A percentile compares a stretch with the other conserved stretches of the same genome.
Evolutionary conservation across 2,329 filamentous ascomycete species (phyloP).

Genomic region (Diaporthe vexans): DNA sequence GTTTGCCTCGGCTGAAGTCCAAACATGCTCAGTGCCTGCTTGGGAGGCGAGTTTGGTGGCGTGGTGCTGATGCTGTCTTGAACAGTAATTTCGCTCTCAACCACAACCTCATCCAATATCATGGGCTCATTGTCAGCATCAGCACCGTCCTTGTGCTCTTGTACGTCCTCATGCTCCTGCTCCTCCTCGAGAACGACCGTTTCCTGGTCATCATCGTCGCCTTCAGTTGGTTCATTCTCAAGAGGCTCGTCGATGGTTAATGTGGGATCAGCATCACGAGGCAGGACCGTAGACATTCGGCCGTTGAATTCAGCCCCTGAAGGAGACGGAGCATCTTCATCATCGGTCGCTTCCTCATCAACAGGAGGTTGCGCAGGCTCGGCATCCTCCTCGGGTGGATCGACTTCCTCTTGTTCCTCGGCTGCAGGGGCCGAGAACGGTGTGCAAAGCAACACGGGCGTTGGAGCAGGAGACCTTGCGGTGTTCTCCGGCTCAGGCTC

Average conservation of each 20-base stretch:
- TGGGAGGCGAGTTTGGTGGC: constrained; percentile 49
- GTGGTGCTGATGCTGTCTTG: constrained; percentile 45
- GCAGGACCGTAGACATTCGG: constrained; percentile 45
- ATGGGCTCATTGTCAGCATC: constrained; percentile 43
- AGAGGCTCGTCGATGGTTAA: constrained; percentile 40
- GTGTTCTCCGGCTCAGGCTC: constrained; percentile 45
- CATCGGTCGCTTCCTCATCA: constrained; percentile 25
- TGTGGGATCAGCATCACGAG: constrained; percentile 49
- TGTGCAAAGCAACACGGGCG: constrained; percentile 31
- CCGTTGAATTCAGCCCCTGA: constrained; percentile 20
- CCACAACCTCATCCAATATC: constrained; percentile 50
- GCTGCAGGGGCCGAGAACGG: constrained; percentile 22
- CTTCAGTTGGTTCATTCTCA: constrained; percentile 16
- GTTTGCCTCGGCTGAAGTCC: constrained; percentile 64
- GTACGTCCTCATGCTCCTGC: constrained; percentile 27
- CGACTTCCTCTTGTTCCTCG: constrained; percentile 19
- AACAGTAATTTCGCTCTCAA: constrained; percentile 41
- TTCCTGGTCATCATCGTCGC: constrained; percentile 42
- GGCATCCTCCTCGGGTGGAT: constrained; percentile 1
- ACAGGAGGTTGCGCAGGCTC: neutral
- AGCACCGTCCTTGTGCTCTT: constrained; percentile 5
- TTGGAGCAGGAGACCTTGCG: constrained; percentile 38
- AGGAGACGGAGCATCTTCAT: constrained; percentile 23
- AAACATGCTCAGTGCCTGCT: constrained; percentile 52
- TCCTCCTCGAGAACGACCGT: constrained; percentile 44